phyloP scores from a whole-genome alignment of 2,329 filamentous ascomycete genomes.

The Lachnellula arida region DNA sequence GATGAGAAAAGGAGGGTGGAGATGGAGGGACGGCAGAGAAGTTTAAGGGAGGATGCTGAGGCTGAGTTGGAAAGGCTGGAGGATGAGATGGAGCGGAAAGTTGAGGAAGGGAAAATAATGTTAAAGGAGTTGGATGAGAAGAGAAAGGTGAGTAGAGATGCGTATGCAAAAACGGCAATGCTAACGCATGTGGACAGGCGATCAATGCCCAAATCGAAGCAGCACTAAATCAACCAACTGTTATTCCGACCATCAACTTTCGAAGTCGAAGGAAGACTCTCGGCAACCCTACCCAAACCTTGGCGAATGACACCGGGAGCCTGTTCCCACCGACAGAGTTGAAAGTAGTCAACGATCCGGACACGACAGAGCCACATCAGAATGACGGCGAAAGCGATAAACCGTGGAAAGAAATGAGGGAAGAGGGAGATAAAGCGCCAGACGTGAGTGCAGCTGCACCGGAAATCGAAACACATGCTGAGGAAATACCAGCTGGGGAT shows the following conservation, averaged over 20 bases:
- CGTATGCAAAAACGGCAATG: not conserved
- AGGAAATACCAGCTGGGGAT: not conserved
- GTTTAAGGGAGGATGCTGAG: conserved; percentile 19
- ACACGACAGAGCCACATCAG: not conserved
- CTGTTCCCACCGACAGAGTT: not conserved
- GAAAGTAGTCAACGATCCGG: not conserved
- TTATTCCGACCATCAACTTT: conserved; percentile 22
- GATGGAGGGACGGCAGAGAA: conserved; percentile 16
- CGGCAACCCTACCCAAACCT: not conserved
- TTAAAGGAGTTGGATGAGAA: conserved; percentile 24
- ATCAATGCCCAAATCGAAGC: conserved; percentile 28
- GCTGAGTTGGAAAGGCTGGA: conserved; percentile 25
- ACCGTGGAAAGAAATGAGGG: not conserved
- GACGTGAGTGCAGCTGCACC: not conserved
- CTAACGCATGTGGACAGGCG: conserved; percentile 13
- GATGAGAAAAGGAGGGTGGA: conserved; percentile 18
- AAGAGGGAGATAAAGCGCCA: not conserved
- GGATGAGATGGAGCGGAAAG: conserved; percentile 25
- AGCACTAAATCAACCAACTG: conserved; percentile 22
- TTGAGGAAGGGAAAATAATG: conserved; percentile 22
- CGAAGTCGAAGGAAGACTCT: conserved; percentile 19
- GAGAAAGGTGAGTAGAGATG: conserved; percentile 16
- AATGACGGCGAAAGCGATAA: not conserved
- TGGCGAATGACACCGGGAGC: not conserved
- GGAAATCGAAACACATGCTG: not conserved